These are phyloP conservation scores for Prinsepia uniflora DNA, from an alignment of 306 rosid genomes.

Conservation along the genomic window DNA sequence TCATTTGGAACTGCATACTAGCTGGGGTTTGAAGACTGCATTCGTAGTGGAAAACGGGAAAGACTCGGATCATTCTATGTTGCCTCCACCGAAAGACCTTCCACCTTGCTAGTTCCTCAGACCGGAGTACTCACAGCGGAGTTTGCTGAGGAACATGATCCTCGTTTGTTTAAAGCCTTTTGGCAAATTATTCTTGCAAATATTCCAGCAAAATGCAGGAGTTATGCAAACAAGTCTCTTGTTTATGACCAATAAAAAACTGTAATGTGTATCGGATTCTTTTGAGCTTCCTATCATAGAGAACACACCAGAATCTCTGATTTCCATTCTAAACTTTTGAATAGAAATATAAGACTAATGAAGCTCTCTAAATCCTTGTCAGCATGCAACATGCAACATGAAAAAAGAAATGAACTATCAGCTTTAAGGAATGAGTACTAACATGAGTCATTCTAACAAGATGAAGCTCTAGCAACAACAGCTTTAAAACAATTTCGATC, in stretches of 20 bases:
- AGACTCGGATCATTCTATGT: conserved; percentile 19
- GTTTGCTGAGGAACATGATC: background rate
- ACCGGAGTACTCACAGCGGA: background rate
- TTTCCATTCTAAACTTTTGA: too few relatives aligned
- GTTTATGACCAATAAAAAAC: background rate
- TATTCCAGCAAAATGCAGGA: background rate
- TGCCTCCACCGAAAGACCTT: conserved; percentile 39
- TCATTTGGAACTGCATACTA: conserved; percentile 41
- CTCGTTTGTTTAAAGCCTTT: background rate
- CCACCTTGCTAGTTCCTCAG: conserved; percentile 23
- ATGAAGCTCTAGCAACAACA: background rate
- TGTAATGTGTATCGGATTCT: background rate
- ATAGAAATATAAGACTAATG: too few relatives aligned
- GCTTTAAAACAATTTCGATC: background rate
- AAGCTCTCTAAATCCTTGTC: too few relatives aligned
- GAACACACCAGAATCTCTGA: too few relatives aligned
- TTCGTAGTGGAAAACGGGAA: conserved; percentile 34
- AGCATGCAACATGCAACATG: too few relatives aligned
- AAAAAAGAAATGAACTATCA: too few relatives aligned
- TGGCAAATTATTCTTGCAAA: conserved; percentile 2
- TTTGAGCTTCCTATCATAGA: background rate
- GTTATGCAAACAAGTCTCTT: background rate
- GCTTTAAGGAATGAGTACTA: background rate
- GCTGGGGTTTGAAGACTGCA: conserved; percentile 43
- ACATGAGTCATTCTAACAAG: background rate